Conservation (phyloP, 2,329 filamentous ascomycete species). For the Ceratocystis destructans region DNA sequence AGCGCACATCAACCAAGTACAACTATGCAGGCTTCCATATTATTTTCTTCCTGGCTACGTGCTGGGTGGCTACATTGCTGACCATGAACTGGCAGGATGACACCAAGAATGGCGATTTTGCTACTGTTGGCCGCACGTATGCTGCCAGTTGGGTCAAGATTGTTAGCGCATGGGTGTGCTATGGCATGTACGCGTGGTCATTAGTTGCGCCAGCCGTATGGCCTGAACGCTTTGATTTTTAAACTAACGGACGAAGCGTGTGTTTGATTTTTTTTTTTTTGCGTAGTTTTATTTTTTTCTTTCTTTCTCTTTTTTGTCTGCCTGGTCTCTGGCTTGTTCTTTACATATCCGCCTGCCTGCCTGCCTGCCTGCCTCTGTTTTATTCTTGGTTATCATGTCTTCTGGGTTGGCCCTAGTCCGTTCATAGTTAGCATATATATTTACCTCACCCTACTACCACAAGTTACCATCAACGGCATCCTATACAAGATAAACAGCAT, state of each 20-base stretch:
- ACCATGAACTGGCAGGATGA: slow-evolving; percentile 51
- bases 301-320: slow-evolving; percentile 5
- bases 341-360: background rate
- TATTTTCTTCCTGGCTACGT: slow-evolving; percentile 92
- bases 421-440: background rate
- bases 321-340: background rate
- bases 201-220: slow-evolving; percentile 72
- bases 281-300: slow-evolving; percentile 1
- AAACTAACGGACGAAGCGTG: too few relatives aligned
- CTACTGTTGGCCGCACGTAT: slow-evolving; percentile 85
- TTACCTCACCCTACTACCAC: background rate
- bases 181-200: slow-evolving; percentile 87
- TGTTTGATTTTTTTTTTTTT: background rate
- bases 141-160: slow-evolving; percentile 99
- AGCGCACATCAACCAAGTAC: slow-evolving; percentile 81
- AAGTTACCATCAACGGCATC: background rate
- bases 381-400: background rate
- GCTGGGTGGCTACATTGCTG: slow-evolving; percentile 87
- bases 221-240: slow-evolving; percentile 59
- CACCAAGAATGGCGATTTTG: slow-evolving; percentile 60
- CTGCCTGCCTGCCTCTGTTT: background rate
- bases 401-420: background rate
- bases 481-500: too few relatives aligned
- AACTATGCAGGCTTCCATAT: slow-evolving; percentile 93
- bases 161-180: slow-evolving; percentile 92